A percentile compares a stretch with the other conserved stretches of the same genome.
phyloP scores from a whole-genome alignment of 2,329 filamentous ascomycete species.

The Ophiostoma triangulosporum region DNA sequence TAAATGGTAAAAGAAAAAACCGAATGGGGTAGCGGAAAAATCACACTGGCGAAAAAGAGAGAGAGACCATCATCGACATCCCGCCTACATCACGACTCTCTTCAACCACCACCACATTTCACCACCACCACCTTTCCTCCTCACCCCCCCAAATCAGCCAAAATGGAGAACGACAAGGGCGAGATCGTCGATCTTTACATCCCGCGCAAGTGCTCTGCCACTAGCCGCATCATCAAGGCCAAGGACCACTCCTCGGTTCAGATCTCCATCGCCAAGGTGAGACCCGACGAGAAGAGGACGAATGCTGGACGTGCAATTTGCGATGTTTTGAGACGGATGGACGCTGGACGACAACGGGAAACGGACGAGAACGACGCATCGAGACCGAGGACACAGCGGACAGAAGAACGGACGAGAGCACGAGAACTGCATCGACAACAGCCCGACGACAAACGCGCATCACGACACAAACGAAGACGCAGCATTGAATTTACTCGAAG shows the following conservation, averaged over 20 bases:
- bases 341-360: neutral
- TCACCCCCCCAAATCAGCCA: conserved; percentile 19
- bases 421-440: neutral
- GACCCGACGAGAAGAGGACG: neutral
- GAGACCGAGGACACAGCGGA: neutral
- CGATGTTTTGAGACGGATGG: neutral
- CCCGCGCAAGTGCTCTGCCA: conserved; percentile 96
- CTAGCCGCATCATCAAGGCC: conserved; percentile 99
- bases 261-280: conserved; percentile 75
- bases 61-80: neutral
- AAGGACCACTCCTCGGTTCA: conserved; percentile 99
- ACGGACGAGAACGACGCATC: neutral
- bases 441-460: no score
- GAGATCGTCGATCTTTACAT: conserved; percentile 47
- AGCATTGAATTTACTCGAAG: no score
- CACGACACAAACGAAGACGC: no score
- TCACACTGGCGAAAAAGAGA: neutral
- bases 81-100: conserved; percentile 1
- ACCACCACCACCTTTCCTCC: conserved; percentile 16
- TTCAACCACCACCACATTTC: conserved; percentile 14
- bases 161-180: conserved; percentile 91
- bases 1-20: neutral
- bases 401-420: neutral
- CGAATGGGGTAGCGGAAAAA: conserved; percentile 4
- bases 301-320: neutral